Percentiles rank a stretch among this genome's conserved stretches.
Evolutionary conservation across 768 basidiomycete species (phyloP).

Genomic region (Leccinum subtestaceum): DNA sequence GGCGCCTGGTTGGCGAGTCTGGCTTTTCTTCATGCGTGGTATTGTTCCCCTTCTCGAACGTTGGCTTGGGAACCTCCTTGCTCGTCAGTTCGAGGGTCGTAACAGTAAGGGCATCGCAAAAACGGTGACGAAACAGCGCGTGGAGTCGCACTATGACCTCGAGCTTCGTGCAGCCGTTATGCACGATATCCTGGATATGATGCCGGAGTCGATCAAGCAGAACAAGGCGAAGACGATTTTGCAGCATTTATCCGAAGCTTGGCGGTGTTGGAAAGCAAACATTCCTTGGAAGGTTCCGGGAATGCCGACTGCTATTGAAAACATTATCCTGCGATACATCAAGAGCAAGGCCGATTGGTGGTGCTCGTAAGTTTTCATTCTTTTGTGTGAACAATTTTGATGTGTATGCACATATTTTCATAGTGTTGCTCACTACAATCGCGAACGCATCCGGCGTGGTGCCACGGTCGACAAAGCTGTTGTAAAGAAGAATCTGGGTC

Average conservation of each 20-base stretch:
- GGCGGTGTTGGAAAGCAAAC: conserved; percentile 97
- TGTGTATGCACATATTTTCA: neutral
- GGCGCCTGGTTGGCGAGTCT: conserved; percentile 99
- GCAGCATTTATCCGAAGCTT: conserved; percentile 97
- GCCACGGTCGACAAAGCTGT: conserved; percentile 98
- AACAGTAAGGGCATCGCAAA: conserved; percentile 96
- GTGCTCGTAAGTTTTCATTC: conserved; percentile 63
- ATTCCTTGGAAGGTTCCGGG: conserved; percentile 99
- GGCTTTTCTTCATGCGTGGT: conserved; percentile 99
- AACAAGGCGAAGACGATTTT: conserved; percentile 99
- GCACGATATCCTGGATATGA: conserved; percentile 99
- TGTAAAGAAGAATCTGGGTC: conserved; percentile 97
- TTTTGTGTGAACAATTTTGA: neutral
- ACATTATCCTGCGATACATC: conserved; percentile 97
- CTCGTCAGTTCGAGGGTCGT: conserved; percentile 96
- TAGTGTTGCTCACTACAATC: conserved; percentile 95
- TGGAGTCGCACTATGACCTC: conserved; percentile 97
- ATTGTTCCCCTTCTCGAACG: conserved; percentile 96
- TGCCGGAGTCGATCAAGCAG: conserved; percentile 99
- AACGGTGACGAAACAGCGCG: conserved; percentile 98
- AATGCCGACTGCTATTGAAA: conserved; percentile 99
- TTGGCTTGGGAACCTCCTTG: conserved; percentile 97
- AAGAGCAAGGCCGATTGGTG: conserved; percentile 99
- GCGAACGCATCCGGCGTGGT: conserved; percentile 94
- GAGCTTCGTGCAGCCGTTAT: conserved; percentile 98